These are phyloP conservation scores for Ammopiptanthus mongolicus DNA, from an alignment of 306 rosid species.

Conservation along the genomic window DNA sequence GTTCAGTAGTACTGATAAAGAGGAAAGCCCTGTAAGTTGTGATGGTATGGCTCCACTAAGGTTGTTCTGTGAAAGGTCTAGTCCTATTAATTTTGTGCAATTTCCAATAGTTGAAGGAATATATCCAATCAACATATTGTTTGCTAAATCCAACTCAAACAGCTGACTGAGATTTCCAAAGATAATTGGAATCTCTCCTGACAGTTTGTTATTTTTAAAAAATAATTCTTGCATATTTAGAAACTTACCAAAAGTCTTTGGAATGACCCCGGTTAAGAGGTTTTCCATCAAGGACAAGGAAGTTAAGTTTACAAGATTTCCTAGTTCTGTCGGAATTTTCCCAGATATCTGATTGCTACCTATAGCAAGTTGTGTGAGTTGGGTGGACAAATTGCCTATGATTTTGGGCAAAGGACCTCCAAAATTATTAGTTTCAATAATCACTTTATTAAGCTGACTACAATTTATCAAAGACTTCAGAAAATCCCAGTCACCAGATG, in stretches of 20 bases:
- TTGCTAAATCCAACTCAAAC: no score
- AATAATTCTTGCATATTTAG: no score
- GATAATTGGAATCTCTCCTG: background rate
- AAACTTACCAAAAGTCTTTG: no score
- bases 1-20: background rate
- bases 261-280: no score
- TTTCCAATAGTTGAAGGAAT: background rate
- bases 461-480: background rate
- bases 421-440: no score
- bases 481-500: background rate
- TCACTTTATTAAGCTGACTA: no score
- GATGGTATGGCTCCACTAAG: background rate
- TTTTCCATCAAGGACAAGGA: no score
- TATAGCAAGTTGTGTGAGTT: background rate
- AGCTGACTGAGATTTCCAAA: background rate
- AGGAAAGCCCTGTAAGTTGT: background rate
- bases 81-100: background rate
- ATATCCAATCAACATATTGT: background rate
- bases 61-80: background rate
- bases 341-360: background rate
- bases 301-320: background rate
- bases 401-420: background rate
- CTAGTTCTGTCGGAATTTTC: background rate
- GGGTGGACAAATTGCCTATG: background rate
- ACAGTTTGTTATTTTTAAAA: no score